Evolutionary conservation across 164 flowering plant species (phyloP).

Genomic region (Magnolia kwangsiensis): DNA sequence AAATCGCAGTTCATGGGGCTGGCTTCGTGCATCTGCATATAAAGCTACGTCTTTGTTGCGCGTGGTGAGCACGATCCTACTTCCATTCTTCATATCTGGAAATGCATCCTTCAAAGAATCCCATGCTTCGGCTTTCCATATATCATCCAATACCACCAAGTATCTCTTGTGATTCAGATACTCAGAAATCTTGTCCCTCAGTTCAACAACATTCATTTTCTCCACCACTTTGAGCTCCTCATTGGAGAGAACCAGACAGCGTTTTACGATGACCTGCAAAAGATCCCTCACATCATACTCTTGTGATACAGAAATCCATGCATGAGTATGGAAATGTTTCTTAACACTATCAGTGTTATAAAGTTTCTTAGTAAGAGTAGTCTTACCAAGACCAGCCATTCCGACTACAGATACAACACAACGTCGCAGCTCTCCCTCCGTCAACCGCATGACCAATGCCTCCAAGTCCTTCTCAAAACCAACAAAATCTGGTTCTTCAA

Average conservation of each 20-base stretch:
- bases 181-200: background rate
- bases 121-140: slow-evolving; percentile 47
- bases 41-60: slow-evolving; percentile 11
- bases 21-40: background rate
- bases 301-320: background rate
- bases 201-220: background rate
- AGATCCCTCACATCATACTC: background rate
- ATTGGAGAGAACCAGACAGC: background rate
- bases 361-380: background rate
- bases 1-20: background rate
- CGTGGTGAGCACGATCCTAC: slow-evolving; percentile 40
- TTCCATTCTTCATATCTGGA: slow-evolving; percentile 33
- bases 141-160: slow-evolving; percentile 51
- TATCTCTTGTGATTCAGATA: slow-evolving; percentile 8
- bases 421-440: background rate
- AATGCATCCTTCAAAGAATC: slow-evolving; percentile 25
- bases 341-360: background rate
- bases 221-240: slow-evolving; percentile 1
- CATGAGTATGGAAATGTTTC: background rate
- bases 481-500: background rate
- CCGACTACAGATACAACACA: background rate
- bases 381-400: background rate
- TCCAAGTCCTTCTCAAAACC: background rate
- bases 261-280: background rate
- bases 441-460: background rate